Conservation (phyloP, 495 filamentous ascomycete genomes). For the Hypoxylon rickii region DNA sequence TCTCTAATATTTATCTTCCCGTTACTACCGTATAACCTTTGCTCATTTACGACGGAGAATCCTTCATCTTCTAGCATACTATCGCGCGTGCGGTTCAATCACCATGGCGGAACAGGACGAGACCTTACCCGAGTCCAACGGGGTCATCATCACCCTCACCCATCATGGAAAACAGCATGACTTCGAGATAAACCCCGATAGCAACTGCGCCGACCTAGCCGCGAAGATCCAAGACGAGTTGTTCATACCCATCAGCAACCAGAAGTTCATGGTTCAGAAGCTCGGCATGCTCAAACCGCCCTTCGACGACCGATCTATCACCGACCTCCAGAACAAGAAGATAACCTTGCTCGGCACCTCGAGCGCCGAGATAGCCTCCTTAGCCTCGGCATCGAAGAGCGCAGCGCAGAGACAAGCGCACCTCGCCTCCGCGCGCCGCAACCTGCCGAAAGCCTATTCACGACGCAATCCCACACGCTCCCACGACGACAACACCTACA, state of each 20-base stretch:
- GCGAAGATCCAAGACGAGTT: constrained; percentile 56
- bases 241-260: constrained; percentile 67
- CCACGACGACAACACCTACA: constrained; percentile 67
- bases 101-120: constrained; percentile 31
- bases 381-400: constrained; percentile 47
- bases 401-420: constrained; percentile 45
- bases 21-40: neutral
- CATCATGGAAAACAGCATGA: constrained; percentile 59
- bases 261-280: constrained; percentile 76
- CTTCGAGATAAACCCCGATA: constrained; percentile 47
- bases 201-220: constrained; percentile 67
- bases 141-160: constrained; percentile 54
- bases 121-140: constrained; percentile 22
- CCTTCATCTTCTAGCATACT: neutral
- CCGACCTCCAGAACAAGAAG: constrained; percentile 58
- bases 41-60: neutral
- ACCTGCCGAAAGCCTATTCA: constrained; percentile 30
- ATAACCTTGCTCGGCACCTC: constrained; percentile 68
- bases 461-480: constrained; percentile 31
- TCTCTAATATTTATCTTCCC: neutral
- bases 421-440: constrained; percentile 45
- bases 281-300: constrained; percentile 69
- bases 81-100: no score
- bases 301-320: constrained; percentile 45
- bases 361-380: constrained; percentile 52